phyloP scores from a whole-genome alignment of 768 basidiomycete species.

The Nidularia sp. region DNA sequence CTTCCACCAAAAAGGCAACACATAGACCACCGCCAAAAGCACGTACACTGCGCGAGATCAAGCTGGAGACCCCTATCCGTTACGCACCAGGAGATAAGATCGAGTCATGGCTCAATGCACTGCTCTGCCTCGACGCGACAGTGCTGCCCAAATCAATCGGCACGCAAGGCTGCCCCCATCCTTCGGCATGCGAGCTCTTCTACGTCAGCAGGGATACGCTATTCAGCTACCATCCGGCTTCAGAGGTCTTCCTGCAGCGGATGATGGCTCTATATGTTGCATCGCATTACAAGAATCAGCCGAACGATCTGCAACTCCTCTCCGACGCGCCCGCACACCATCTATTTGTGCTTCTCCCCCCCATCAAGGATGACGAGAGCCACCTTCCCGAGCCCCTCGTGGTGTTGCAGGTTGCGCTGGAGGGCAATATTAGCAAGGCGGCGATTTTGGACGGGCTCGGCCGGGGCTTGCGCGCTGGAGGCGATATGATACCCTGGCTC shows the following conservation, averaged over 20 bases:
- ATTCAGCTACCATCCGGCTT: conserved; percentile 95
- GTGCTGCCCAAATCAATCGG: conserved; percentile 34
- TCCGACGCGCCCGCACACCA: conserved; percentile 97
- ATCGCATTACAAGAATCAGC: conserved; percentile 98
- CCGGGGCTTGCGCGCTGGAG: conserved; percentile 80
- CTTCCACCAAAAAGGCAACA: conserved; percentile 49
- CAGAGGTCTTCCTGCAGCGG: conserved; percentile 95
- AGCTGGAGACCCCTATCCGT: conserved; percentile 92
- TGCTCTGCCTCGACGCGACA: conserved; percentile 90
- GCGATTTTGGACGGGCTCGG: conserved; percentile 83
- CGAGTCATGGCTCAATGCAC: conserved; percentile 89
- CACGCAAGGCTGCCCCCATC: conserved; percentile 84
- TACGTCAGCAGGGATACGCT: conserved; percentile 94
- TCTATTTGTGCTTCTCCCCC: conserved; percentile 92
- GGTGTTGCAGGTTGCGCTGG: conserved; percentile 92
- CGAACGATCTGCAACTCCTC: conserved; percentile 96
- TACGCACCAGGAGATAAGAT: conserved; percentile 84
- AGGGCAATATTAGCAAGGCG: conserved; percentile 86
- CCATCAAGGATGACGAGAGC: conserved; percentile 86
- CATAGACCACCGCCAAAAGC: conserved; percentile 59
- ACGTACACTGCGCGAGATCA: conserved; percentile 86
- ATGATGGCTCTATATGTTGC: conserved; percentile 99
- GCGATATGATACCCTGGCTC: conserved; percentile 98
- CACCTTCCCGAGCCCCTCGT: conserved; percentile 92
- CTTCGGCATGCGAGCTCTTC: conserved; percentile 90